Percentiles rank a stretch among this genome's conserved stretches.
Evolutionary conservation across 1,284 basidiomycete genomes (phyloP).

Genomic region (Amylostereum areolatum): DNA sequence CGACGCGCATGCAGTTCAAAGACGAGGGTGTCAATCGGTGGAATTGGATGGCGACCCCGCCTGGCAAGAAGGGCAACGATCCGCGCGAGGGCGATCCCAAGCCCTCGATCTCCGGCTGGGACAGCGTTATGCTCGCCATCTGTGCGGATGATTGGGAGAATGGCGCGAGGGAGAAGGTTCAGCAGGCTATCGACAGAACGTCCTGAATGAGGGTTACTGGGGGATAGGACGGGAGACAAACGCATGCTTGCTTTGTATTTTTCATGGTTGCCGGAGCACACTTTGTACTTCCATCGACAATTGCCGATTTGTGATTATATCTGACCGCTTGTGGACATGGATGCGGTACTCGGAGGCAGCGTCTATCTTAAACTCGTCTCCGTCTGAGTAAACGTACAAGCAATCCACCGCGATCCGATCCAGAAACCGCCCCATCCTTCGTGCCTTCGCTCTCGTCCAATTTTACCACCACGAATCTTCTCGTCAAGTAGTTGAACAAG

Average conservation of each 20-base stretch:
- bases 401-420: no score
- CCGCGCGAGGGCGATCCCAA: slow-evolving; percentile 35
- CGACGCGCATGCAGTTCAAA: slow-evolving; percentile 55
- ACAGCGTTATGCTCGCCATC: slow-evolving; percentile 40
- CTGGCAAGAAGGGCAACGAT: slow-evolving; percentile 19
- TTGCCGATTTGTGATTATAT: no score
- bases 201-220: no score
- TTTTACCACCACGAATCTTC: slow-evolving; percentile 62
- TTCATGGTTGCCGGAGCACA: no score
- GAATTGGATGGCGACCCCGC: slow-evolving; percentile 14
- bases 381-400: no score
- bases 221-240: no score
- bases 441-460: background rate
- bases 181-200: slow-evolving; percentile 8
- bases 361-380: no score
- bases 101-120: slow-evolving; percentile 31
- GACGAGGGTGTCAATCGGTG: slow-evolving; percentile 51
- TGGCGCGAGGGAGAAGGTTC: slow-evolving; percentile 38
- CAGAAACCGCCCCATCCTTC: background rate
- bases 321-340: no score
- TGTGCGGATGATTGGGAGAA: slow-evolving; percentile 66
- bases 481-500: slow-evolving; percentile 82
- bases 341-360: no score
- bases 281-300: no score
- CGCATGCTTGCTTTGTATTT: no score